A percentile compares a stretch with the other conserved stretches of the same genome.
Evolutionary conservation across 2,329 filamentous ascomycete genomes (phyloP).

Genomic region (Parasarocladium wereldwijsianum): DNA sequence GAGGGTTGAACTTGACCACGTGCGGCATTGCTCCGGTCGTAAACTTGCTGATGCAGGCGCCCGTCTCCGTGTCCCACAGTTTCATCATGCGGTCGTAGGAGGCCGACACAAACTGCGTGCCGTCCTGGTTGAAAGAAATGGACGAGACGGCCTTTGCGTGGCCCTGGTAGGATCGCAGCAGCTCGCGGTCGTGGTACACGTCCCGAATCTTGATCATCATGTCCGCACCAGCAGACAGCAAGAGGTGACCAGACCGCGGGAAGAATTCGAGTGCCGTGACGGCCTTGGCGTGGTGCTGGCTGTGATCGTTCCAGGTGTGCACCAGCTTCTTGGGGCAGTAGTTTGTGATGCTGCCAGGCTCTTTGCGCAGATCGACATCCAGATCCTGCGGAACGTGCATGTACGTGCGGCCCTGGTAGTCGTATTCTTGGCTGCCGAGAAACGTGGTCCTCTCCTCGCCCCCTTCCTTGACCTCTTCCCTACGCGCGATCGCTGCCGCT

Average conservation of each 20-base stretch:
- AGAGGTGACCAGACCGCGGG: slow-evolving; percentile 70
- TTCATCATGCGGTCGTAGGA: slow-evolving; percentile 96
- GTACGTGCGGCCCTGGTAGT: slow-evolving; percentile 91
- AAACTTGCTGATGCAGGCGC: slow-evolving; percentile 75
- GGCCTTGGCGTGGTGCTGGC: slow-evolving; percentile 68
- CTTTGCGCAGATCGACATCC: slow-evolving; percentile 72
- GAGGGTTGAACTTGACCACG: slow-evolving; percentile 85
- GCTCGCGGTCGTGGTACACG: slow-evolving; percentile 75
- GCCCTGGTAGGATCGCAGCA: slow-evolving; percentile 81
- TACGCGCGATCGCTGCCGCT: slow-evolving; percentile 33
- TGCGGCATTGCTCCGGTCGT: slow-evolving; percentile 91
- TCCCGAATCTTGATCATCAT: slow-evolving; percentile 89
- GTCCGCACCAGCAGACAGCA: slow-evolving; percentile 83
- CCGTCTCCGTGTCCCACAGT: slow-evolving; percentile 95
- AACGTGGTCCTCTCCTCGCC: slow-evolving; percentile 75
- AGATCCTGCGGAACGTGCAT: slow-evolving; percentile 94
- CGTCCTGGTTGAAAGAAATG: slow-evolving; percentile 69
- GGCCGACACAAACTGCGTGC: slow-evolving; percentile 75
- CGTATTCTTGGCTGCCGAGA: slow-evolving; percentile 67
- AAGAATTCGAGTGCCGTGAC: slow-evolving; percentile 87
- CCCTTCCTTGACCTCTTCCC: slow-evolving; percentile 42
- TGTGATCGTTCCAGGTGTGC: slow-evolving; percentile 75
- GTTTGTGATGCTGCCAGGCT: slow-evolving; percentile 67
- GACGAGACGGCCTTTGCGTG: slow-evolving; percentile 86
- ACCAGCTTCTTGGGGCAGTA: slow-evolving; percentile 91